phyloP scores from a whole-genome alignment of 345 rosid species.

The Viola odorata region DNA sequence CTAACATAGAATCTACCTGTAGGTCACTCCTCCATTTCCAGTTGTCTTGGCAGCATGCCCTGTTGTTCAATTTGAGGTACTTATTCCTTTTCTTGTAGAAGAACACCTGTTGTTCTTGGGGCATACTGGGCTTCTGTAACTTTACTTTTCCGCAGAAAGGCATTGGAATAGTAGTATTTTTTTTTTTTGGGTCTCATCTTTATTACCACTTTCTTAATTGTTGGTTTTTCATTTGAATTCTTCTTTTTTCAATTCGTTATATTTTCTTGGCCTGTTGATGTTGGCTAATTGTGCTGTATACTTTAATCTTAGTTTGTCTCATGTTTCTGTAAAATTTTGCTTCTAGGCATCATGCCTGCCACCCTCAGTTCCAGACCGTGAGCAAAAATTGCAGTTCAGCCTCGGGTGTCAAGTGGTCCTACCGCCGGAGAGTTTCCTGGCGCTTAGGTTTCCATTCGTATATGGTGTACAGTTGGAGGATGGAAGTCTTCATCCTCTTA shows the following conservation, averaged over 20 bases:
- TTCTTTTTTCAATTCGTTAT: neutral
- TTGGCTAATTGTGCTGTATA: neutral
- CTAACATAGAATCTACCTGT: slow-evolving; percentile 30
- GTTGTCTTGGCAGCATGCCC: slow-evolving; percentile 59
- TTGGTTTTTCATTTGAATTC: neutral
- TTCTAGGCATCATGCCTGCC: slow-evolving; percentile 65
- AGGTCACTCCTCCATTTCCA: slow-evolving; percentile 83
- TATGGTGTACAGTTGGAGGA: slow-evolving; percentile 65
- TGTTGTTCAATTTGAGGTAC: slow-evolving; percentile 67
- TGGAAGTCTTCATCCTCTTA: slow-evolving; percentile 46
- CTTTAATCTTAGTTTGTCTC: neutral
- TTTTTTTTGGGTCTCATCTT: neutral
- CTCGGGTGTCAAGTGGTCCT: slow-evolving; percentile 63
- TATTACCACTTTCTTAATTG: neutral
- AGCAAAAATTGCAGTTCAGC: slow-evolving; percentile 52
- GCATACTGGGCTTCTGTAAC: neutral
- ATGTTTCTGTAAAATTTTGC: slow-evolving; percentile 6
- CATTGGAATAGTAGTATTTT: neutral
- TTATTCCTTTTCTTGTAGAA: slow-evolving; percentile 8
- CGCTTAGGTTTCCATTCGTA: slow-evolving; percentile 68
- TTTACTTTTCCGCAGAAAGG: neutral
- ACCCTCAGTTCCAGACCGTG: slow-evolving; percentile 36
- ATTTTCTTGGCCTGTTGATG: neutral
- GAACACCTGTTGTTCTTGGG: neutral
- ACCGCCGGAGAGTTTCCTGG: slow-evolving; percentile 78